A percentile compares a stretch with the other conserved stretches of the same genome.
phyloP scores from a whole-genome alignment of 345 rosid genomes.

The Acer campestre region DNA sequence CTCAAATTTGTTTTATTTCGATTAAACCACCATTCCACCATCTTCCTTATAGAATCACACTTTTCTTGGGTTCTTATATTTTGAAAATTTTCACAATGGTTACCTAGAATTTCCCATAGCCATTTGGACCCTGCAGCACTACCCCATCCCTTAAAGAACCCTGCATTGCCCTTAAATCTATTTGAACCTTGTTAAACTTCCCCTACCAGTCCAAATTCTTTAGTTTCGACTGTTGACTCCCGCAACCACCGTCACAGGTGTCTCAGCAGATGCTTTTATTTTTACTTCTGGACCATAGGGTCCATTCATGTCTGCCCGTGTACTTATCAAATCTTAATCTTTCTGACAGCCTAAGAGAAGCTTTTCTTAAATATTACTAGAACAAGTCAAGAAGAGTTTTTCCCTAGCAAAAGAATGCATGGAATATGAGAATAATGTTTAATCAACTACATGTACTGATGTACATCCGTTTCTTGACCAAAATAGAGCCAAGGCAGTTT shows the following conservation, averaged over 20 bases:
- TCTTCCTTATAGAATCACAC: neutral
- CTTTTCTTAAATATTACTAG: neutral
- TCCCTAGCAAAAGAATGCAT: neutral
- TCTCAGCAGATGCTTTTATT: neutral
- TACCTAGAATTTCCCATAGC: neutral
- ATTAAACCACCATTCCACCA: neutral
- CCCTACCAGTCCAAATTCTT: neutral
- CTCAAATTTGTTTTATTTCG: neutral
- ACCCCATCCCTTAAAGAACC: neutral
- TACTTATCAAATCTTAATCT: constrained; percentile 5
- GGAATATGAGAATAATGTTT: neutral
- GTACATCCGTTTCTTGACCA: neutral
- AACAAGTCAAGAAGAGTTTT: neutral
- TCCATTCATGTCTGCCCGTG: neutral
- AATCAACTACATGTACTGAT: neutral
- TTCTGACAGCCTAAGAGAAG: neutral
- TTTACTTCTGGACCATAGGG: neutral
- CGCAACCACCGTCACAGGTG: neutral
- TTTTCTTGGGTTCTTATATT: neutral
- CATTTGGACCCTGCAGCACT: neutral
- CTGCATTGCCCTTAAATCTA: neutral
- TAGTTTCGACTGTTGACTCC: neutral
- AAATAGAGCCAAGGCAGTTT: neutral
- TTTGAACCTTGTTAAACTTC: neutral
- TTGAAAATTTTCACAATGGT: neutral